Evolutionary conservation across 306 rosid species (phyloP).

Genomic region (Prunus mongolica): DNA sequence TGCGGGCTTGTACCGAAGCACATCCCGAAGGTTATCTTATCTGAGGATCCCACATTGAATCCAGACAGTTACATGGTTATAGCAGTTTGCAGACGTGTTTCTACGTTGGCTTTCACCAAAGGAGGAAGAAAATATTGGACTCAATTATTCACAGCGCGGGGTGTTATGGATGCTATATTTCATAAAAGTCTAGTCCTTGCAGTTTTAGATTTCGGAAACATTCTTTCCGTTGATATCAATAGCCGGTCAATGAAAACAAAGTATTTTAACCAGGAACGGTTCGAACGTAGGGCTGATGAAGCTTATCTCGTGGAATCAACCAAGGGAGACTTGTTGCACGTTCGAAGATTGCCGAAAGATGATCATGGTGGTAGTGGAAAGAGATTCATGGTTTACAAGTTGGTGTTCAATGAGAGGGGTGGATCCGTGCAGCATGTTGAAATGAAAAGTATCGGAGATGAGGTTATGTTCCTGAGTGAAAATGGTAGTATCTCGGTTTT

Average conservation of each 20-base stretch:
- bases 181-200: not conserved
- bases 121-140: not conserved
- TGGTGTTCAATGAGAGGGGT: too few species aligned
- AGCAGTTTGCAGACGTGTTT: not conserved
- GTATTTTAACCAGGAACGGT: not conserved
- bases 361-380: too few species aligned
- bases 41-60: not conserved
- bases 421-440: not conserved
- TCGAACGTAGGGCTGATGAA: not conserved
- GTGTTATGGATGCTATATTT: not conserved
- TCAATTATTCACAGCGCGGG: too few species aligned
- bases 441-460: not conserved
- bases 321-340: not conserved
- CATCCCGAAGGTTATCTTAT: not conserved
- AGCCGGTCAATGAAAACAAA: too few species aligned
- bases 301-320: conserved; percentile 6
- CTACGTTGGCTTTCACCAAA: not conserved
- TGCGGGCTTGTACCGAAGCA: too few species aligned
- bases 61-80: not conserved
- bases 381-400: not conserved
- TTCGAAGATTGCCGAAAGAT: not conserved
- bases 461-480: not conserved
- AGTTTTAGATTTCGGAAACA: not conserved
- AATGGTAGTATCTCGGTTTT: not conserved
- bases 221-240: not conserved